Percentiles rank a stretch among this genome's conserved stretches.
Evolutionary conservation across 768 basidiomycete genomes (phyloP).

Genomic region (Lactifluus pinguis): DNA sequence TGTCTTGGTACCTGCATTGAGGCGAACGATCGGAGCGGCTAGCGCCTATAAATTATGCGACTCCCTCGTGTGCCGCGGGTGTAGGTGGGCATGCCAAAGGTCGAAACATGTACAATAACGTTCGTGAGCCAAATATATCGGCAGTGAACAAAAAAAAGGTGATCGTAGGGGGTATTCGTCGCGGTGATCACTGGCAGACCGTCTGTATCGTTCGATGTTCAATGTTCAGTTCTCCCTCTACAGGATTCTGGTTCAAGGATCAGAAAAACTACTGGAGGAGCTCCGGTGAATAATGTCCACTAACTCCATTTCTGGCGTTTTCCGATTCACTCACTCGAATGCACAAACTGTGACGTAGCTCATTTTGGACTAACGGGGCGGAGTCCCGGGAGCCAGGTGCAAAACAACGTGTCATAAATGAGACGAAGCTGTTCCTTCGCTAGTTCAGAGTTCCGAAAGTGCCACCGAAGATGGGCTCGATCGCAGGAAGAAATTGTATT

Average conservation of each 20-base stretch:
- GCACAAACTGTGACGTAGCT: too few species aligned
- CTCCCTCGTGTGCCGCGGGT: slow-evolving; percentile 5
- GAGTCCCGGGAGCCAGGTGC: too few species aligned
- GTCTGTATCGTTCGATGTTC: not conserved
- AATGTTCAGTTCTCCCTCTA: not conserved
- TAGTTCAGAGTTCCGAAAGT: too few species aligned
- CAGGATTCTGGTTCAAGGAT: not conserved
- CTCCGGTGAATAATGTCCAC: not conserved
- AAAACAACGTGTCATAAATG: too few species aligned
- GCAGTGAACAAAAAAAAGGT: not conserved
- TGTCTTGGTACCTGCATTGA: not conserved
- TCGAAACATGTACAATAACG: not conserved
- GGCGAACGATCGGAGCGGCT: not conserved
- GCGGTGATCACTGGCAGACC: not conserved
- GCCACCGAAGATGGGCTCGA: too few species aligned
- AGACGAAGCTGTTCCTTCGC: too few species aligned
- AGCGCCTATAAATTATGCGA: not conserved
- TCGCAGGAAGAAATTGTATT: too few species aligned
- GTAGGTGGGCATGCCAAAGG: not conserved
- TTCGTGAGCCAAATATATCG: not conserved
- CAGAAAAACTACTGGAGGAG: not conserved
- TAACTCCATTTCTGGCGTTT: too few species aligned
- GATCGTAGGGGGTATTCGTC: not conserved
- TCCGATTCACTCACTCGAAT: too few species aligned
- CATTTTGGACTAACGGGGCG: not conserved